Evolutionary conservation across 129 eudicot species (phyloP).

Genomic region (Flaveria linearis): DNA sequence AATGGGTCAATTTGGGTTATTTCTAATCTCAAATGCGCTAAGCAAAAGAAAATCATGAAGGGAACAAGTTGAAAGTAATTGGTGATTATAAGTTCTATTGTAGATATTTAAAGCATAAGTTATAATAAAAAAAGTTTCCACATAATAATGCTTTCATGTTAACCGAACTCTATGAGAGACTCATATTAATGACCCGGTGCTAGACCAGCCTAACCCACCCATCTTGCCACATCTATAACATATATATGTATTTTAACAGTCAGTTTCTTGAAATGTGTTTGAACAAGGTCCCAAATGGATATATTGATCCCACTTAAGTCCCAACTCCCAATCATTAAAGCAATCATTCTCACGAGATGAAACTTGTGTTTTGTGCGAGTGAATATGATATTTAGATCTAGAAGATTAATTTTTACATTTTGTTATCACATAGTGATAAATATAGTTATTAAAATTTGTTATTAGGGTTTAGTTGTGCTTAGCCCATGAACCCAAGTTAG

Average conservation of each 20-base stretch:
- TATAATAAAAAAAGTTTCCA: not conserved
- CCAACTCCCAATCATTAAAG: not conserved
- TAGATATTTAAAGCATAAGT: not conserved
- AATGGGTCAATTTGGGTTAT: not conserved
- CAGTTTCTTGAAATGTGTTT: not conserved
- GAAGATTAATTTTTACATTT: conserved; percentile 13
- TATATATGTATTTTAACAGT: not conserved
- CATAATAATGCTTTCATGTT: not conserved
- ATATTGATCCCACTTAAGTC: not conserved
- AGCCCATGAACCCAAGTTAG: too few species aligned
- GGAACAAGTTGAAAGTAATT: not conserved
- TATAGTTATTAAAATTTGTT: too few species aligned
- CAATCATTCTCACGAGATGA: not conserved
- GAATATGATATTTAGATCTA: conserved; percentile 1
- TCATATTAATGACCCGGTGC: not conserved
- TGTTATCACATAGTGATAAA: not conserved
- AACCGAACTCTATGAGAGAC: not conserved
- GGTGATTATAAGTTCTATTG: not conserved
- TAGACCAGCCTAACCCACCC: not conserved
- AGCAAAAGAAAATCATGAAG: not conserved
- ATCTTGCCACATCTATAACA: not conserved
- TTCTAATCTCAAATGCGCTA: not conserved
- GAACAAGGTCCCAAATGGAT: not conserved
- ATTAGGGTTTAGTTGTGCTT: too few species aligned
- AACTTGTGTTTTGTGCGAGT: not conserved